These are phyloP conservation scores for Aureobasidium zeae DNA, from an alignment of 2,329 filamentous ascomycete genomes.

Conservation along the genomic window DNA sequence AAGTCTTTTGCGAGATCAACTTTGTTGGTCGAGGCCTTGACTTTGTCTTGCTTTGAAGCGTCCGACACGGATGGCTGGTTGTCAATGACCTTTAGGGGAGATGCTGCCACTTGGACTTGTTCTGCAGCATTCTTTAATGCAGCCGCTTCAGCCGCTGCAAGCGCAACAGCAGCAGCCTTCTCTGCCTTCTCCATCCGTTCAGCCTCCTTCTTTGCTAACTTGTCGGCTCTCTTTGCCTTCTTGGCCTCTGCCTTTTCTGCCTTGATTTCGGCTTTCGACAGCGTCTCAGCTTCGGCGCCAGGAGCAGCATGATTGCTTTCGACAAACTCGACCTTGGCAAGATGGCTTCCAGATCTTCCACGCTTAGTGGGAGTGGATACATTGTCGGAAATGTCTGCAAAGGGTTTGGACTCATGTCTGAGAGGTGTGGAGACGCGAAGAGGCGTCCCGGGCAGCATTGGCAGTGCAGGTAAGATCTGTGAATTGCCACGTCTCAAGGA, in stretches of 20 bases:
- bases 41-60: constrained; percentile 9
- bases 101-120: constrained; percentile 12
- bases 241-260: constrained; percentile 13
- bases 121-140: constrained; percentile 6
- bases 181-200: constrained; percentile 9
- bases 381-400: neutral
- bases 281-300: constrained; percentile 2
- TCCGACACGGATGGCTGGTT: constrained; percentile 16
- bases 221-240: constrained; percentile 20
- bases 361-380: constrained; percentile 10
- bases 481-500: constrained; percentile 25
- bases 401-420: constrained; percentile 15
- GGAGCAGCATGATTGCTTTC: neutral
- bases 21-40: constrained; percentile 1
- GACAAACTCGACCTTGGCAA: constrained; percentile 7
- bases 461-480: constrained; percentile 32
- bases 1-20: constrained; percentile 8
- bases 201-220: constrained; percentile 6
- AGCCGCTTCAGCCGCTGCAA: neutral
- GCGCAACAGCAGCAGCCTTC: constrained; percentile 6
- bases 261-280: constrained; percentile 3
- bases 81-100: constrained; percentile 16
- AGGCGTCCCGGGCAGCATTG: constrained; percentile 33
- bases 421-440: constrained; percentile 26
- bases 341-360: constrained; percentile 9